These are phyloP conservation scores for Podospora fimiseda DNA, from an alignment of 495 filamentous ascomycete genomes.

Conservation along the genomic window DNA sequence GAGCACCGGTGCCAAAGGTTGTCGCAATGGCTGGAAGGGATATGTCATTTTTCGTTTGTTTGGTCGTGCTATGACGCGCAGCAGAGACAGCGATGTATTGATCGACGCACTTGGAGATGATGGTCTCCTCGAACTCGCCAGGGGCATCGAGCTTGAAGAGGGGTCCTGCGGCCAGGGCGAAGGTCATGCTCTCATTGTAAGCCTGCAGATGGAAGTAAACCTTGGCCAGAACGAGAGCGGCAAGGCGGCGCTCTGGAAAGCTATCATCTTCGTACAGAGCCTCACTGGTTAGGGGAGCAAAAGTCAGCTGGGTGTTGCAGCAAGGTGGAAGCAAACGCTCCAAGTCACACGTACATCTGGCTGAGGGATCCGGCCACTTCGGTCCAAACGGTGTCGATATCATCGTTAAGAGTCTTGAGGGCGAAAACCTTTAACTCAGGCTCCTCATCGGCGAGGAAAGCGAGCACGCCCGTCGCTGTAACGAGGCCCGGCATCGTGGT, in stretches of 20 bases:
- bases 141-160: slow-evolving; percentile 86
- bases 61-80: slow-evolving; percentile 52
- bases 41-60: slow-evolving; percentile 39
- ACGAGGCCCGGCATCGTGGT: slow-evolving; percentile 81
- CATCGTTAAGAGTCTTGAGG: slow-evolving; percentile 84
- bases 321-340: background rate
- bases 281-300: slow-evolving; percentile 54
- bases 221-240: slow-evolving; percentile 90
- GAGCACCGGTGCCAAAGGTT: slow-evolving; percentile 60
- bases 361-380: slow-evolving; percentile 88
- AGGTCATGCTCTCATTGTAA: slow-evolving; percentile 98
- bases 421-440: slow-evolving; percentile 88
- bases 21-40: slow-evolving; percentile 65
- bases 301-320: slow-evolving; percentile 12
- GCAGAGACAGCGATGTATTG: slow-evolving; percentile 88
- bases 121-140: slow-evolving; percentile 97
- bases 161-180: slow-evolving; percentile 91
- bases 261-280: slow-evolving; percentile 93
- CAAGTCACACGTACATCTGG: slow-evolving; percentile 67
- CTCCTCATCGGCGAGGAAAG: slow-evolving; percentile 92
- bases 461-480: slow-evolving; percentile 89
- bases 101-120: slow-evolving; percentile 96
- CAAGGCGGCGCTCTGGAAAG: slow-evolving; percentile 90
- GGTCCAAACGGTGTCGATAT: slow-evolving; percentile 94
- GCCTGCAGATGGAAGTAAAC: slow-evolving; percentile 98